Base-by-base conservation (phyloP, 2,329 filamentous ascomycete species). In the Pseudomassariella vexata region DNA sequence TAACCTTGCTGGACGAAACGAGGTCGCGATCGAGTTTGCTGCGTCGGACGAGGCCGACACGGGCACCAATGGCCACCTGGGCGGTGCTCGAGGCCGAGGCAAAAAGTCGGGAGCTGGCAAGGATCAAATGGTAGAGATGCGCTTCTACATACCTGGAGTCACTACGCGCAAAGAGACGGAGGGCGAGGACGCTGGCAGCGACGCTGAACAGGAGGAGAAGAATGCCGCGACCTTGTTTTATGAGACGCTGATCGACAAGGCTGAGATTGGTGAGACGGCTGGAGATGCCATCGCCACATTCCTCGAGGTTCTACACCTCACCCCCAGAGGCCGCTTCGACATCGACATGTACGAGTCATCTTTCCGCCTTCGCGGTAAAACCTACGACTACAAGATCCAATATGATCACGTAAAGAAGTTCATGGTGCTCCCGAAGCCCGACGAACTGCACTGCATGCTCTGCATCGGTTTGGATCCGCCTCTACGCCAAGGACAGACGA, bases 311-410 rank as follows among this genome's bases (percentile, higher is more conserved):
- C 70, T 98, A 32, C 94, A 98, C 67, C 84, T 98, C 53, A 98
- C 92, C 9, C 92, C 92, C 62, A 89, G 92, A 84, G 94, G 92
- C 59, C 90, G 92, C 46, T 98, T 98, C 72, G 92, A 96, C 59
- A 95, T 98, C 65, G 92, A 98, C 60, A 95, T 98, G 84, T 98
- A 98, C 73, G 92, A 96, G 61, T 82, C 79, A 11, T 96, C 92
- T 3, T 96, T 98, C 74, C 84, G 92, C 41, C 75, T 98, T 40
- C 90, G 92, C 45, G 92, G 92, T 52, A 98, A 98, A 67, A 98
- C 92, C 16, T 98, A 98, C 69, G 94, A 98, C 67, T 98, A 98
- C 78, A 98, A 98, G 75, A 96, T 98, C 45, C 88, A 95, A 59
- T 98, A 95, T 63, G 86, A 95, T 36, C 79, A 82, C 30, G 88